phyloP scores from a whole-genome alignment of 2,329 filamentous ascomycete genomes.

The Pseudocercospora fuligena region DNA sequence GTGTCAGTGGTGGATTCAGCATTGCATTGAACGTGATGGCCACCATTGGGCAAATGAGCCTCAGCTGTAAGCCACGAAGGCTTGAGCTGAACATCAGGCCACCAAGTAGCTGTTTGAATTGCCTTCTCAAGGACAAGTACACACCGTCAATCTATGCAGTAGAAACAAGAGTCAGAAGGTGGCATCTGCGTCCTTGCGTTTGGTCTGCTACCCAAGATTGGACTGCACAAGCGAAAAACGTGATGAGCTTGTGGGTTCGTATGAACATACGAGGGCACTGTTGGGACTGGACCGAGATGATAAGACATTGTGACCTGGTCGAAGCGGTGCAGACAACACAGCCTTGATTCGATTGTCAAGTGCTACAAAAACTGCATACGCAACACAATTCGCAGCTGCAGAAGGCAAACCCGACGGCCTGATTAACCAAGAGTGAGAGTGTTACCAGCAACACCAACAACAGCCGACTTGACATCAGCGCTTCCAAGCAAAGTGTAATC shows the following conservation, averaged over 20 bases:
- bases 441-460: slow-evolving; percentile 47
- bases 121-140: background rate
- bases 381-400: background rate
- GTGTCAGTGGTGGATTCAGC: background rate
- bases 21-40: background rate
- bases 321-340: background rate
- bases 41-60: background rate
- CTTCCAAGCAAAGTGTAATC: slow-evolving; percentile 41
- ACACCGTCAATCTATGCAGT: background rate
- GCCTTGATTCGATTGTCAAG: background rate
- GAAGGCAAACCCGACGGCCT: background rate
- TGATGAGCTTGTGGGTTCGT: background rate
- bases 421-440: slow-evolving; percentile 42
- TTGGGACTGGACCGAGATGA: background rate
- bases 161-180: background rate
- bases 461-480: slow-evolving; percentile 44
- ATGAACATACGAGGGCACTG: background rate
- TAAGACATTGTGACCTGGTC: background rate
- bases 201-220: no score
- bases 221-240: no score
- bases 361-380: background rate
- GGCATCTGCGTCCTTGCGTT: background rate
- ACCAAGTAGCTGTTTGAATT: background rate
- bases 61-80: slow-evolving; percentile 6
- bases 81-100: slow-evolving; percentile 2